Evolutionary conservation across 129 eudicot species (phyloP), one percentile per base, ranked within the genome.

Genomic region (Deinandra increscens): DNA sequence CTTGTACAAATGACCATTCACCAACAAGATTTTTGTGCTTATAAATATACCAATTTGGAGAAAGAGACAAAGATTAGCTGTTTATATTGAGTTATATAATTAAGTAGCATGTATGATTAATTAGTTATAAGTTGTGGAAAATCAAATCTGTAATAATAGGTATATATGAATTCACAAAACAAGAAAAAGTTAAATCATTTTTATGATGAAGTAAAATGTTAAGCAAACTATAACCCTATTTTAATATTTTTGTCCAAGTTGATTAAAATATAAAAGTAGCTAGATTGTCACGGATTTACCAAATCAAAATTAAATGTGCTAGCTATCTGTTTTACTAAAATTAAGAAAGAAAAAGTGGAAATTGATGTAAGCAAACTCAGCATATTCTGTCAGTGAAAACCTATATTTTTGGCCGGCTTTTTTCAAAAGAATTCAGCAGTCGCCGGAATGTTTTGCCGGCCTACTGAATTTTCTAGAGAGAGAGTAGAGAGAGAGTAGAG

Each of bases 361-460:
- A 69, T 19, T 36, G 71, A 61, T 61, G 76, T 69, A 69, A 66
- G 67, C 60, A 66, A 65, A 66, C 23, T 64, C 19, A 69, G 81
- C 75, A 76, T 76, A 76, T 76, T 76, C 70, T 69, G 65, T 76
- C 81, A 69, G 20, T 66, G 11, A 33, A 65, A 53, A 59, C 69
- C 70, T 62, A 59, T 81, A 3, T 59, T 45, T 75, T 75, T 26
- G 36, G 76, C 76, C 76, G 76, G 71, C 76, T 69, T 77, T 69
- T 77, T 64, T 18, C 71, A 39, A 50, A 29, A 69, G 7, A 51
- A 63, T 36, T 18, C 41, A 12, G 3, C 19, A 70, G 44, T 80
- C 69, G 75, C 83, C 81, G 81, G 81, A 83, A 72, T 77, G 59
- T 81, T 59, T 26, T 59, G 68, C 68, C 66, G 66, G 72, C 66